Evolutionary conservation across 2,329 filamentous ascomycete genomes (phyloP), one percentile per base, ranked within the genome.

Genomic region (Penicillium sp.): DNA sequence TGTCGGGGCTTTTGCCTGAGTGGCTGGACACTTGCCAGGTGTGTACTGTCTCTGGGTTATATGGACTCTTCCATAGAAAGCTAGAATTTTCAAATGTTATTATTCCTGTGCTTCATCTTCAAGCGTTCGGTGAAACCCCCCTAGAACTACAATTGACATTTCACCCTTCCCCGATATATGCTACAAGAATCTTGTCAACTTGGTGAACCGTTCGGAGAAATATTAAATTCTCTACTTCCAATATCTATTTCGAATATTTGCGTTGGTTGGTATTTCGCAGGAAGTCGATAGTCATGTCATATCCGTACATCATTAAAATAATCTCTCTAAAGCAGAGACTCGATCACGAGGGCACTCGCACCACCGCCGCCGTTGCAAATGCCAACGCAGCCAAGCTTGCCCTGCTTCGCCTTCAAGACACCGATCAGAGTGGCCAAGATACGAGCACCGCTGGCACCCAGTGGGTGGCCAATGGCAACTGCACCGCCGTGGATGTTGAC

Each of bases 351-450:
- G 57, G 95, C 95, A 70, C 91, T 96, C 59, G 95, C 95, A 75
- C 95, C 95, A 69, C 95, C 95, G 57, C 95, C 95, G 65, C 95
- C 95, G 77, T 99, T 99, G 87, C 95, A 99, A 73, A 99, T 98
- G 71, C 91, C 95, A 39, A 91, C 93, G 71, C 88, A 90, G 56
- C 95, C 95, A 75, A 98, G 88, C 88, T 96, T 97, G 71, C 87
- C 93, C 76, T 92, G 90, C 84, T 93, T 95, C 76, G 95, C 89
- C 76, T 85, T 90, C 71, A 99, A 81, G 35, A 98, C 93, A 62
- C 92, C 90, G 54, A 96, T 86, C 65, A 99, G 78, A 16, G 95
- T 99, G 48, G 92, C 89, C 67, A 96, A 84, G 71, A 99, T 97
- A 73, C 95, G 90, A 58, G 95, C 95, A 69, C 95, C 95, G 29